A percentile compares a stretch with the other conserved stretches of the same genome.
Conservation (phyloP, 2,329 filamentous ascomycete genomes). For the Alternaria brassicae region DNA sequence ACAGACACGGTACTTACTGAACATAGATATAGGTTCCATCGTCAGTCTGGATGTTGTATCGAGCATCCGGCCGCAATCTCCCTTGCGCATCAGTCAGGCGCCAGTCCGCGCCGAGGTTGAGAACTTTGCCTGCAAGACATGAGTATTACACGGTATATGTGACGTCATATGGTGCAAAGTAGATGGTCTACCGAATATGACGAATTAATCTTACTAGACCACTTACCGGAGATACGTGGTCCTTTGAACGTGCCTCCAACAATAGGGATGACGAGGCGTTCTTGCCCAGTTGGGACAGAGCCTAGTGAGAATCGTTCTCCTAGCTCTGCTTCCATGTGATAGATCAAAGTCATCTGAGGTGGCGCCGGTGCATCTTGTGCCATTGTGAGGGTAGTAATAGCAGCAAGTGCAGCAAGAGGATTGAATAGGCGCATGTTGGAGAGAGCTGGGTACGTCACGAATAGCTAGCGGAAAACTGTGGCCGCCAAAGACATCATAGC, state of each 20-base stretch:
- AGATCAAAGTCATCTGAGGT: conserved; percentile 32
- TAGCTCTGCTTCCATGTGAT: conserved; percentile 31
- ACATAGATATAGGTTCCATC: conserved; percentile 47
- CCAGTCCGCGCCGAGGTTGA: conserved; percentile 51
- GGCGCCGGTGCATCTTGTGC: conserved; percentile 22
- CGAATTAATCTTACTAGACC: too few relatives aligned
- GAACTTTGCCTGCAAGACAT: conserved; percentile 34
- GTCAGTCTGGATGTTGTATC: conserved; percentile 49
- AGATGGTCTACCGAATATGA: not conserved
- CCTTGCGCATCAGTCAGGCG: conserved; percentile 38
- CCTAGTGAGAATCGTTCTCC: conserved; percentile 32
- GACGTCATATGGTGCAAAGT: conserved; percentile 9
- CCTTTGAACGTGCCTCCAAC: conserved; percentile 42
- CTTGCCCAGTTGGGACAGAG: conserved; percentile 28
- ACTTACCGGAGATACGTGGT: conserved; percentile 32
- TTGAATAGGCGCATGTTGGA: conserved; percentile 20
- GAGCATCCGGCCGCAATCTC: conserved; percentile 43
- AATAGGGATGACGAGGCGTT: conserved; percentile 40
- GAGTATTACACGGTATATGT: conserved; percentile 8
- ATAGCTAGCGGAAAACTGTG: not conserved
- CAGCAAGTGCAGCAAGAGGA: conserved; percentile 13
- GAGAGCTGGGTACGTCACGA: not conserved
- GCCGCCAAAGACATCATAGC: not conserved
- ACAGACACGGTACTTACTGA: too few relatives aligned
- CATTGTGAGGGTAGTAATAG: conserved; percentile 19